Evolutionary conservation across 2,329 filamentous ascomycete species (phyloP), one percentile per base, ranked within the genome.

Genomic region (Pestalotiopsis sp.): DNA sequence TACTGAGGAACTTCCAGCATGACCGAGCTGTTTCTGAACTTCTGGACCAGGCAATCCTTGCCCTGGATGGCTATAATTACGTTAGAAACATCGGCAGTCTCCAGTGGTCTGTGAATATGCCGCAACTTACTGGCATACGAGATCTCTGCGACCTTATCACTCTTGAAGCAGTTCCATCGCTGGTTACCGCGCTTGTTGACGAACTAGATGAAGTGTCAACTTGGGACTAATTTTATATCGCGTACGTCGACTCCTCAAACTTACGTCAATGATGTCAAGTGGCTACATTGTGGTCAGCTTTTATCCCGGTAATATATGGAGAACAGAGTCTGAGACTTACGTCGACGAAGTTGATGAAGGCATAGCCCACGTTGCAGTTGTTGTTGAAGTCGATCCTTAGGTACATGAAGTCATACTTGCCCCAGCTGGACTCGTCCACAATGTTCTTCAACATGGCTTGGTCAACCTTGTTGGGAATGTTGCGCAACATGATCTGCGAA

Each of bases 21-120:
- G 38, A 99, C 94, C 0, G 94, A 95, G 52, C 94, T 97, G 82
- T 99, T 99, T 45, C 96, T 91, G 77, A 99, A 99, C 78, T 98
- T 98, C 79, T 97, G 93, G 6, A 98, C 89, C 0, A 98, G 86
- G 71, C 93, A 95, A 76, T 97, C 94, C 71, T 92, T 92, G 60
- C 96, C 96, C 83, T 99, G 96, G 69, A 97, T 95, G 13, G 95
- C 92, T 94, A 68, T 57, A 63, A 23, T 65, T 64, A 39, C 23
- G 36, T 39, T 20, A 14, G 49, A n/a, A 38, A 83, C 67, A 82
- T 76, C 62, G 71, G 66, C 57, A n/a, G 55, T 49, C 17, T 12
- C 25, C 36, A 39, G 39, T 64, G 39, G 5, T 31, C 23, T 64
- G 57, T 11, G 23, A 27, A 20, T 20, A n/a, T 52, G 45, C 27